Conservation (phyloP, 768 basidiomycete genomes). For the Rhodotorula kratochvilovae region DNA sequence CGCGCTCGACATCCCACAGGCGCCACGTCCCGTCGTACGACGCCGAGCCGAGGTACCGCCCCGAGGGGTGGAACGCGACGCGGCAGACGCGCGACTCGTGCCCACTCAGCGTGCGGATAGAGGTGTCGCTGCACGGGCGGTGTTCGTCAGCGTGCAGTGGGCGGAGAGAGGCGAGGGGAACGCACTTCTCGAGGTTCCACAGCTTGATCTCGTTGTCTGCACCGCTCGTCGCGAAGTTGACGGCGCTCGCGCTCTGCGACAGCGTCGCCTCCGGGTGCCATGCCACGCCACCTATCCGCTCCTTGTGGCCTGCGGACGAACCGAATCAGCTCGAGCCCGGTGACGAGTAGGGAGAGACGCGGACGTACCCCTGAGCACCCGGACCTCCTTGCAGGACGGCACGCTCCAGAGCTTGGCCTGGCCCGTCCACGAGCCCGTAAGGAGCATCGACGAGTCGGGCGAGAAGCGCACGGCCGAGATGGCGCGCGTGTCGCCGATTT, state of each 20-base stretch:
- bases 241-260: slow-evolving; percentile 57
- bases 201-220: slow-evolving; percentile 79
- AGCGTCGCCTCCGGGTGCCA: slow-evolving; percentile 95
- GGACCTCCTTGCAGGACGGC: slow-evolving; percentile 75
- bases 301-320: slow-evolving; percentile 63
- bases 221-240: slow-evolving; percentile 86
- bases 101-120: slow-evolving; percentile 78
- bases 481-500: slow-evolving; percentile 94
- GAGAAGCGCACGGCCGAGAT: slow-evolving; percentile 91
- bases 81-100: slow-evolving; percentile 87
- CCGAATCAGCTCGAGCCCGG: not conserved
- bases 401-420: slow-evolving; percentile 92
- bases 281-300: slow-evolving; percentile 89
- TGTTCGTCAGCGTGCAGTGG: not conserved
- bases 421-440: slow-evolving; percentile 95
- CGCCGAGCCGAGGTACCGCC: slow-evolving; percentile 85
- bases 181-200: slow-evolving; percentile 81
- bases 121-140: slow-evolving; percentile 56
- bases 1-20: slow-evolving; percentile 82
- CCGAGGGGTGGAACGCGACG: slow-evolving; percentile 93
- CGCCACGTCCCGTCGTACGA: slow-evolving; percentile 98
- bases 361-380: slow-evolving; percentile 64
- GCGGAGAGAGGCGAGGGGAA: not conserved
- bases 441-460: slow-evolving; percentile 79
- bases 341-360: not conserved